These are phyloP conservation scores for Macadamia integrifolia DNA, from an alignment of 164 flowering plant species.

Conservation along the genomic window DNA sequence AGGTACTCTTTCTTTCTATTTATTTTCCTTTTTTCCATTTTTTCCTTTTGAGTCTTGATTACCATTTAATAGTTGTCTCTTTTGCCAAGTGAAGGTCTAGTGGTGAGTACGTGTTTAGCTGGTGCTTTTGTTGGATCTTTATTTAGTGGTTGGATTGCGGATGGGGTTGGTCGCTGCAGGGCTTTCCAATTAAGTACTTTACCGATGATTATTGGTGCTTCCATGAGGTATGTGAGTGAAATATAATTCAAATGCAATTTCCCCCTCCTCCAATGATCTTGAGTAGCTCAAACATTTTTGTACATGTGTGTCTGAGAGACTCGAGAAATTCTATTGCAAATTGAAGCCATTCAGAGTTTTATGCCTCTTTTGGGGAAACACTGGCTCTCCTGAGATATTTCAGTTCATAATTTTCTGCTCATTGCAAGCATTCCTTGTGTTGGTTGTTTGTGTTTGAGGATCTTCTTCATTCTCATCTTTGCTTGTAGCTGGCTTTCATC, in stretches of 20 bases:
- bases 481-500: no score
- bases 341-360: no score
- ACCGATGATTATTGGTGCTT: conserved; percentile 91
- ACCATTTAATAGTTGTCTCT: background rate
- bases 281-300: background rate
- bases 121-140: conserved; percentile 87
- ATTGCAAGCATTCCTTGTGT: no score
- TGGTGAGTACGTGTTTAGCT: conserved; percentile 87
- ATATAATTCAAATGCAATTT: background rate
- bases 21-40: background rate
- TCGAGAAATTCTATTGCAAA: no score
- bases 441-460: no score
- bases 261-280: background rate
- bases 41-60: background rate
- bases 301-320: no score
- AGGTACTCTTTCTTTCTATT: conserved; percentile 36
- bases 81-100: conserved; percentile 56
- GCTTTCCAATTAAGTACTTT: conserved; percentile 91
- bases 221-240: conserved; percentile 45
- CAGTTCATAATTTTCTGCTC: no score
- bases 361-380: no score
- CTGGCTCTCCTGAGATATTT: no score
- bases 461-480: no score
- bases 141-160: conserved; percentile 87
- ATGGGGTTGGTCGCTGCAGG: conserved; percentile 86